Conservation (phyloP, 371 early-diverging fungal genomes). For the Mortierella sp. region DNA sequence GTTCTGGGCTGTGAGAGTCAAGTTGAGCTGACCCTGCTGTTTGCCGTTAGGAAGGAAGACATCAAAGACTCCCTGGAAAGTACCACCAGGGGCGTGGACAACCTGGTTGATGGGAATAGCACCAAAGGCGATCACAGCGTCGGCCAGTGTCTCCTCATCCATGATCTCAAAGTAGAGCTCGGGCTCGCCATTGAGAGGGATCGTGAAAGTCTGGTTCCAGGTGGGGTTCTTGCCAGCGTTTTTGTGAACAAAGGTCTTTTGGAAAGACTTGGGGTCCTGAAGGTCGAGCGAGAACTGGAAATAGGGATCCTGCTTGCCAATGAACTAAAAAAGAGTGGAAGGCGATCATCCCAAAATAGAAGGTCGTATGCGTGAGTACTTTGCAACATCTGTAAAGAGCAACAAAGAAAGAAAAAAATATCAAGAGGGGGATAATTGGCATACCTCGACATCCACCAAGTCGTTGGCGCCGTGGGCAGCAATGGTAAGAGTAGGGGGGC, state of each 20-base stretch:
- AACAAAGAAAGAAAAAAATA: no score
- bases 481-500: conserved; percentile 52
- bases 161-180: conserved; percentile 67
- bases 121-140: conserved; percentile 67
- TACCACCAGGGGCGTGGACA: conserved; percentile 60
- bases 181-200: conserved; percentile 59
- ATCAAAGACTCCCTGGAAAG: conserved; percentile 60
- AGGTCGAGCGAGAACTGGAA: conserved; percentile 62
- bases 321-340: background rate
- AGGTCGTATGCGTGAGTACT: background rate
- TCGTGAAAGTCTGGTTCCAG: conserved; percentile 67
- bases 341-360: no score
- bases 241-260: conserved; percentile 67
- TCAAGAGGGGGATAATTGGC: background rate
- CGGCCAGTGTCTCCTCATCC: conserved; percentile 60
- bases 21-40: conserved; percentile 59
- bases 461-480: conserved; percentile 56
- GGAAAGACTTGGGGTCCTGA: conserved; percentile 58
- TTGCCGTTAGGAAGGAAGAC: conserved; percentile 60
- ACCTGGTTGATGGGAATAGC: conserved; percentile 69
- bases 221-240: conserved; percentile 61
- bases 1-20: conserved; percentile 60
- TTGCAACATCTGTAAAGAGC: background rate
- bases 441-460: conserved; percentile 56
- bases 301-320: conserved; percentile 70